Base-by-base conservation (phyloP, 495 filamentous ascomycete genomes). In the Durotheca rogersii region DNA sequence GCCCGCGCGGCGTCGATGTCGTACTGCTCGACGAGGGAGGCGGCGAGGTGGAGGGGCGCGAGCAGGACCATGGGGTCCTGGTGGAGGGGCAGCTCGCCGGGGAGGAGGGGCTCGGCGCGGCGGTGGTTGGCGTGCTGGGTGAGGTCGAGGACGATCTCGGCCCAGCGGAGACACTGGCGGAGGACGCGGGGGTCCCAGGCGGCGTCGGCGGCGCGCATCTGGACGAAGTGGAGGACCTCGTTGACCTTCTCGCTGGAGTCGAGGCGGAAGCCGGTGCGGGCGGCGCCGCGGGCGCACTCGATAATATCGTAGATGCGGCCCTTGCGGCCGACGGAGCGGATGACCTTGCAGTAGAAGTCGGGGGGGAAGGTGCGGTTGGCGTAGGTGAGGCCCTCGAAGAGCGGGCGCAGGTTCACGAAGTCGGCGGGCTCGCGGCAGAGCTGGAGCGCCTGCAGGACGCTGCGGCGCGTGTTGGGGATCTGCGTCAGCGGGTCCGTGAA, bases 391-490 rank as follows among this genome's bases (percentile, higher is more conserved):
- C 83, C 87, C 16, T 74, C 69, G 31, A 90, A 62, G 15, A 89
- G 65, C 2, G 71, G 72, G 1, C 72, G 64, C 27, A 89, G 64
- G 68, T 83, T 85, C 14, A 73, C 64, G 67, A 76, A 86, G 66
- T 89, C 83, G n/a, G 69, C 69, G 18, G 59, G 61, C 2, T 70
- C 71, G 18, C 75, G 58, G 78, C 89, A 87, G 14, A 72, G 49
- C 0, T n/a, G 2, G 39, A 82, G 51, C 19, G 73, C 69, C 5
- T 67, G 49, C 4, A 38, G 39, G n/a, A 85, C 61, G 19, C 65
- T 38, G 2, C 61, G 54, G 18, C 49, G 50, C 1, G 71, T 62
- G 33, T 59, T 62, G 32, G 67, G 72, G 9, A 72, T 20, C 23
- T 68, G 68, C 4, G 4, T 54, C 23, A 60, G 17, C 1, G 9